Conservation (phyloP, 352 stramenopile genomes). For the Phytopythium sindhum region DNA sequence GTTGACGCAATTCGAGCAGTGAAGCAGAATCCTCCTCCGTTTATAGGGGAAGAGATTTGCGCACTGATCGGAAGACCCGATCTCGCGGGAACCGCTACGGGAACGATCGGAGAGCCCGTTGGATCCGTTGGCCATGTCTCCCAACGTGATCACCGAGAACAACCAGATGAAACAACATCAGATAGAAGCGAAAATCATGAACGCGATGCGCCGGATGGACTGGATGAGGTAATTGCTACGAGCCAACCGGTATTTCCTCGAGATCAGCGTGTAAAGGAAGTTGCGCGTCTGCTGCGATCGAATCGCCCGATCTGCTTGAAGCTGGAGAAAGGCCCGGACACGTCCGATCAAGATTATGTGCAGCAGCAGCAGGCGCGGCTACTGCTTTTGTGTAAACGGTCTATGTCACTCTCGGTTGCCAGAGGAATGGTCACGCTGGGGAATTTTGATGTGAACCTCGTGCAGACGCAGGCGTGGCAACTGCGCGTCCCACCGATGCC, state of each 20-base stretch:
- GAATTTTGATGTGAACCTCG: conserved; percentile 70
- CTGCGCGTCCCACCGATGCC: conserved; percentile 91
- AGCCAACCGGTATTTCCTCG: conserved; percentile 63
- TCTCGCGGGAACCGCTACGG: conserved; percentile 32
- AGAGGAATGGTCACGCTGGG: conserved; percentile 97
- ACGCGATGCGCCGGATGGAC: conserved; percentile 44
- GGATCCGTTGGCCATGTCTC: background rate
- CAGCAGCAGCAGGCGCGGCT: conserved; percentile 93
- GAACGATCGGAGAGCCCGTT: conserved; percentile 6
- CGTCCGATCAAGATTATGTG: conserved; percentile 70
- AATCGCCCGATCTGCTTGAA: conserved; percentile 70
- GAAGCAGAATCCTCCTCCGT: conserved; percentile 54
- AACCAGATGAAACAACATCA: background rate
- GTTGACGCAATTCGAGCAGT: conserved; percentile 51
- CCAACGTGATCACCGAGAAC: conserved; percentile 16
- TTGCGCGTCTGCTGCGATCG: conserved; percentile 73
- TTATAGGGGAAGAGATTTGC: conserved; percentile 52
- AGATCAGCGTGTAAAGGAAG: conserved; percentile 81
- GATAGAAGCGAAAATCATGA: conserved; percentile 9
- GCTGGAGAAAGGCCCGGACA: conserved; percentile 57
- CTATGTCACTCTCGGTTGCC: conserved; percentile 91
- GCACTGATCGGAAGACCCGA: conserved; percentile 60
- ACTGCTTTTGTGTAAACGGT: conserved; percentile 92
- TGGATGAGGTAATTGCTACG: conserved; percentile 48
- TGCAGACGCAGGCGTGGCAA: conserved; percentile 77